Evolutionary conservation across 2,329 filamentous ascomycete genomes (phyloP).

Genomic region (Polytolypa hystricis): DNA sequence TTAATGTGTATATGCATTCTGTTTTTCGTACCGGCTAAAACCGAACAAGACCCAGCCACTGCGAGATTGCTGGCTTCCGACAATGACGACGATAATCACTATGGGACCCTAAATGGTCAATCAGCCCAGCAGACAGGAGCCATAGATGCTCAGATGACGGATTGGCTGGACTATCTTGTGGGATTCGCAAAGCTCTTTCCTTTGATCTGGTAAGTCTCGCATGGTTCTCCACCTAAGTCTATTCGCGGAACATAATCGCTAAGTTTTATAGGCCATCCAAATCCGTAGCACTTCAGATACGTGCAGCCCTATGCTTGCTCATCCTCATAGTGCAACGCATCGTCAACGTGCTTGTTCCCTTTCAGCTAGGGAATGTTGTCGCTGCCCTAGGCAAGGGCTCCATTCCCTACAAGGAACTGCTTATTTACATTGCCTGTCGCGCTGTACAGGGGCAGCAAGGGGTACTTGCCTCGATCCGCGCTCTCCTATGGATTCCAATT

Average conservation of each 20-base stretch:
- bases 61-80: too few relatives aligned
- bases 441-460: conserved; percentile 83
- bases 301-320: conserved; percentile 71
- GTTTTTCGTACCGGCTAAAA: too few relatives aligned
- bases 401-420: conserved; percentile 64
- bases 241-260: conserved; percentile 8
- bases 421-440: conserved; percentile 65
- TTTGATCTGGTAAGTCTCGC: too few relatives aligned
- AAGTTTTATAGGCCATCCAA: conserved; percentile 60
- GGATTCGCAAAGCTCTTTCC: too few relatives aligned
- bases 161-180: too few relatives aligned
- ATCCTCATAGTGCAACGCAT: conserved; percentile 70
- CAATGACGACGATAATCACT: too few relatives aligned
- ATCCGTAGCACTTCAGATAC: conserved; percentile 59
- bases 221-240: too few relatives aligned
- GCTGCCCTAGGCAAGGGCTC: conserved; percentile 51
- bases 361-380: conserved; percentile 71
- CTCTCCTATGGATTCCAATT: conserved; percentile 88
- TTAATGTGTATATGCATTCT: too few relatives aligned
- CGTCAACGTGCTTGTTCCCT: conserved; percentile 80
- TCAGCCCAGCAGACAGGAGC: too few relatives aligned
- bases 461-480: conserved; percentile 68
- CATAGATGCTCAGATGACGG: too few relatives aligned
- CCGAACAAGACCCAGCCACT: too few relatives aligned
- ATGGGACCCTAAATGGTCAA: too few relatives aligned